These are phyloP conservation scores for Podila horticola DNA, from an alignment of 192 early-diverging fungal genomes.

Conservation along the genomic window DNA sequence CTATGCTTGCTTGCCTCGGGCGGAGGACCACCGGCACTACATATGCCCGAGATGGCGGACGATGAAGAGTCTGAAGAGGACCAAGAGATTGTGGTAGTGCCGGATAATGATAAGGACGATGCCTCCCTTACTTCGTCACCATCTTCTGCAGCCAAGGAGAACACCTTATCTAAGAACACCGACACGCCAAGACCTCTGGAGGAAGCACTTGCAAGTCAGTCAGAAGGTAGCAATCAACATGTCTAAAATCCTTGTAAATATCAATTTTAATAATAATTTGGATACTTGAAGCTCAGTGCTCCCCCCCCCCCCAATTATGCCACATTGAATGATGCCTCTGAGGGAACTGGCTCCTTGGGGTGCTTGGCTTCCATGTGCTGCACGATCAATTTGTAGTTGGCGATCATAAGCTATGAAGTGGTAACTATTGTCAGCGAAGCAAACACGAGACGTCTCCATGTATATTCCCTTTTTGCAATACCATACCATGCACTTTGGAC, in stretches of 20 bases:
- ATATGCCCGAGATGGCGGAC: conserved; percentile 48
- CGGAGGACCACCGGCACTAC: conserved; percentile 42
- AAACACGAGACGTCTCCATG: neutral
- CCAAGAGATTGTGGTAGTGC: conserved; percentile 23
- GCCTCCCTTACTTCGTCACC: neutral
- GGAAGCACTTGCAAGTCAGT: neutral
- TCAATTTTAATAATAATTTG: neutral
- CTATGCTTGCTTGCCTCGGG: conserved; percentile 37
- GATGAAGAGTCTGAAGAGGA: conserved; percentile 42
- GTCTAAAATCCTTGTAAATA: neutral
- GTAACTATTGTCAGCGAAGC: neutral
- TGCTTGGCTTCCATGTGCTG: conserved; percentile 53
- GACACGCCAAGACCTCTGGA: neutral
- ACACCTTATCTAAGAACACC: neutral
- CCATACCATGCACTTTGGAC: conserved; percentile 48
- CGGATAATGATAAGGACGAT: conserved; percentile 32
- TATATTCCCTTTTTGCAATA: neutral
- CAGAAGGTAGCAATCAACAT: neutral
- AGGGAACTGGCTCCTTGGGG: conserved; percentile 38
- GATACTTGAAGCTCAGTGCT: no score
- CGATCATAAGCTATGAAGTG: conserved; percentile 41
- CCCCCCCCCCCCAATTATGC: neutral
- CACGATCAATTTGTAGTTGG: conserved; percentile 52
- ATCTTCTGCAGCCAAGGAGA: neutral
- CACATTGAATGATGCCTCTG: conserved; percentile 39